phyloP scores from a whole-genome alignment of 2,329 filamentous ascomycete species.

The Aspergillus puulaauensis region DNA sequence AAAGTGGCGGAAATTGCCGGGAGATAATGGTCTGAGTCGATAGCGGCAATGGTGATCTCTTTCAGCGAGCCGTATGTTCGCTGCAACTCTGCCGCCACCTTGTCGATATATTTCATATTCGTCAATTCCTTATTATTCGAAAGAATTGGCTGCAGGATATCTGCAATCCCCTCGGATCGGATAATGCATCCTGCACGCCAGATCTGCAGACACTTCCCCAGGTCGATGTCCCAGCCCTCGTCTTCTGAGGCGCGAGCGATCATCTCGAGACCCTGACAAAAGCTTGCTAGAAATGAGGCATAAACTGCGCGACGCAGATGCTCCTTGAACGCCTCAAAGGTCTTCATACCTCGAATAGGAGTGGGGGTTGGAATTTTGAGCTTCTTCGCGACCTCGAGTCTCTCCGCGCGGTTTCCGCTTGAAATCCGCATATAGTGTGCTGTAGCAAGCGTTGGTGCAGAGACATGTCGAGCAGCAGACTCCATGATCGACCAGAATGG shows the following conservation, averaged over 20 bases:
- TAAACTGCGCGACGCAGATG: slow-evolving; percentile 63
- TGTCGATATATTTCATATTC: slow-evolving; percentile 42
- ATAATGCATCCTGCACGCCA: slow-evolving; percentile 74
- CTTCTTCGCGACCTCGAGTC: slow-evolving; percentile 53
- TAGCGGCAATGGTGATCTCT: slow-evolving; percentile 53
- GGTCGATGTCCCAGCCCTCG: slow-evolving; percentile 56
- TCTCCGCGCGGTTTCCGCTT: slow-evolving; percentile 60
- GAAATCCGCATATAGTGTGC: slow-evolving; percentile 65
- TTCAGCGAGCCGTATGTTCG: slow-evolving; percentile 54
- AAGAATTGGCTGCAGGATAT: slow-evolving; percentile 50
- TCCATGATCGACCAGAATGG: slow-evolving; percentile 66
- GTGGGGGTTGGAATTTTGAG: slow-evolving; percentile 43
- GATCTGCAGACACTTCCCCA: slow-evolving; percentile 49
- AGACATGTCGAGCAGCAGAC: slow-evolving; percentile 60
- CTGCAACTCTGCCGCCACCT: slow-evolving; percentile 55
- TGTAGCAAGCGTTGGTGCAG: slow-evolving; percentile 62
- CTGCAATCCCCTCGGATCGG: slow-evolving; percentile 63
- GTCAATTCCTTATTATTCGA: slow-evolving; percentile 26
- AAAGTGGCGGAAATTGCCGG: slow-evolving; percentile 62
- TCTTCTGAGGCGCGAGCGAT: slow-evolving; percentile 59
- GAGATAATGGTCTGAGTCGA: slow-evolving; percentile 59
- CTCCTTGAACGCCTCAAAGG: slow-evolving; percentile 52
- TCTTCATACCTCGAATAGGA: slow-evolving; percentile 29
- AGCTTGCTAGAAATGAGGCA: slow-evolving; percentile 60
- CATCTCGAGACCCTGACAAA: slow-evolving; percentile 65